Evolutionary conservation across 257 asterid species (phyloP), one percentile per base, ranked within the genome.

Genomic region (Solanum tarapatanum): DNA sequence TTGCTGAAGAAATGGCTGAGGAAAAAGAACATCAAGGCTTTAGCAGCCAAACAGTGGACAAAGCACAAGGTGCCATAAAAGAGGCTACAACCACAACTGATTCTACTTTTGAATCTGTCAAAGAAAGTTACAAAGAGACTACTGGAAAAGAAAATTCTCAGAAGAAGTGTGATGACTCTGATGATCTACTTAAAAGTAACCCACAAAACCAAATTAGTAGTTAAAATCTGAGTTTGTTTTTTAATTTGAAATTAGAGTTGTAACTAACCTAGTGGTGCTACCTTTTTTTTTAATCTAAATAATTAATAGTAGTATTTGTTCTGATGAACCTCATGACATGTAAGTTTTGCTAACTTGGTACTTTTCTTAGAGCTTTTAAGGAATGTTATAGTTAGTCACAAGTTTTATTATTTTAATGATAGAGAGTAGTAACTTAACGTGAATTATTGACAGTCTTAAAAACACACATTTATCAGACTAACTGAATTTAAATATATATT

Each of bases 1-100:
- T 87, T 1, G 91, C 91, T 9, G 90, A 87, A 60, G 90, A 80
- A 55, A 90, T 82, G 85, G 43, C 85, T 0, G 85, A 82, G 36
- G 85, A 82, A 8, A 82, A 82, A 82, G 30, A 48, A 9, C 30
- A 48, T 4, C 88, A 85, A 33, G 86, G 69, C 16, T 14, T 77
- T 64, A 55, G 84, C 10, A 84, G 85, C 68, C 91, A 79, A 10
- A 77, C 86, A 8, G 30, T 39, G 2, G 87, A 87, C 37, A 76
- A 89, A 87, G 86, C 82, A n/a, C 36, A 26, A 87, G 35, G 84
- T 24, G 70, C 36, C 14, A 17, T 51, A 13, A 35, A 75, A 26
- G 90, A 37, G 16, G 89, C 89, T 32, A 9, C 55, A 7, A 8
- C 41, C 3, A 12, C 5, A 9, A 41, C 13, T 7, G 83, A 85